Conservation (phyloP, 192 early-diverging fungal genomes). For the Chytriomyces hyalinus region DNA sequence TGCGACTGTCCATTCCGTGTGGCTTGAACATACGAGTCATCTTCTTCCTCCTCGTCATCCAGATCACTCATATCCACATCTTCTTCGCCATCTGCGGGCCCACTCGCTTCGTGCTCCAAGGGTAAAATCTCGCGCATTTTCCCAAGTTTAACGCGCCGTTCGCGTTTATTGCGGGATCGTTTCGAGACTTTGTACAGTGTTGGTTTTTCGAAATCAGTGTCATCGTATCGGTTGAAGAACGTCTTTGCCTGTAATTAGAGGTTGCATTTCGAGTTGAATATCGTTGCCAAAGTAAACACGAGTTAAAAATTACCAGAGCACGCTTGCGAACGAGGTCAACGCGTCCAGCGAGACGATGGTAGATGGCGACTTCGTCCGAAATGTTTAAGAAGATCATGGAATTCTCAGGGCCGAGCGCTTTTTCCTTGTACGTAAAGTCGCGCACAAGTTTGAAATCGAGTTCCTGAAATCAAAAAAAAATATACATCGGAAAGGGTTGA, state of each 20-base stretch:
- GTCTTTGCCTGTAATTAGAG: background rate
- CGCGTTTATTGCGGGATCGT: slow-evolving; percentile 9
- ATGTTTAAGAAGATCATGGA: slow-evolving; percentile 25
- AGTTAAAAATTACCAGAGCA: slow-evolving; percentile 16
- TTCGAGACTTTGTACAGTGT: slow-evolving; percentile 3
- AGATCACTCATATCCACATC: background rate
- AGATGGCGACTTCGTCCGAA: slow-evolving; percentile 29
- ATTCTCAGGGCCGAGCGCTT: background rate
- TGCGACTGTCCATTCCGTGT: background rate
- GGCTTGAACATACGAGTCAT: background rate
- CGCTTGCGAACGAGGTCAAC: slow-evolving; percentile 28
- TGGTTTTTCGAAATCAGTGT: background rate
- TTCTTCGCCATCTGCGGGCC: background rate
- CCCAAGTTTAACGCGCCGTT: background rate
- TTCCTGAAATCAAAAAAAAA: background rate
- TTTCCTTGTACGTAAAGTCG: slow-evolving; percentile 31
- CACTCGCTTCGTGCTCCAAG: background rate
- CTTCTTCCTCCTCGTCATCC: slow-evolving; percentile 25
- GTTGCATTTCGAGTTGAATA: too few relatives aligned
- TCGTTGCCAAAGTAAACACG: too few relatives aligned
- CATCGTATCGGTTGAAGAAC: slow-evolving; percentile 5
- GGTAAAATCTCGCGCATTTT: slow-evolving; percentile 24
- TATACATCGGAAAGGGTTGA: too few relatives aligned
- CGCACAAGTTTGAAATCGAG: slow-evolving; percentile 23
- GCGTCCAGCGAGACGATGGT: slow-evolving; percentile 8